These are phyloP conservation scores for Colletotrichum navitas DNA, from an alignment of 2,329 filamentous ascomycete species.

Conservation along the genomic window DNA sequence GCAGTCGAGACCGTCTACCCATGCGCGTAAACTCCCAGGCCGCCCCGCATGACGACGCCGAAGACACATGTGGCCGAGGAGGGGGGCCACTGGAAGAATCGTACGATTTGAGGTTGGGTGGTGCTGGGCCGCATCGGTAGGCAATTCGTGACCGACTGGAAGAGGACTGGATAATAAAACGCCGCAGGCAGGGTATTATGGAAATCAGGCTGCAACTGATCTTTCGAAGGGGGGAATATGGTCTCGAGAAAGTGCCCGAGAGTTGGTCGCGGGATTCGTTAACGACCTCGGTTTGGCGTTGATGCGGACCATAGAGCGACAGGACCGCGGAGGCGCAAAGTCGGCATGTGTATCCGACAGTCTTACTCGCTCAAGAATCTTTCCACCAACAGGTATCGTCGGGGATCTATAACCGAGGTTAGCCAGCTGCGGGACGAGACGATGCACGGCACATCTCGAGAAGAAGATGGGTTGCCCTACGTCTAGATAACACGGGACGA, in stretches of 20 bases:
- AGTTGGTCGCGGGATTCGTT: not conserved
- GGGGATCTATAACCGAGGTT: not conserved
- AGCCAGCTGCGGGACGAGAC: not conserved
- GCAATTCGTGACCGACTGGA: not conserved
- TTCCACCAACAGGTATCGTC: not conserved
- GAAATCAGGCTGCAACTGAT: not conserved
- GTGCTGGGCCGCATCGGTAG: not conserved
- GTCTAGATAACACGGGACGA: not conserved
- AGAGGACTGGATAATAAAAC: not conserved
- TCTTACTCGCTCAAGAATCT: not conserved
- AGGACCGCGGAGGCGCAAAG: not conserved
- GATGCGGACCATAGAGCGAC: not conserved
- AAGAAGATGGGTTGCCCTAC: not conserved
- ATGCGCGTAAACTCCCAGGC: not conserved
- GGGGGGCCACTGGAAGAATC: not conserved
- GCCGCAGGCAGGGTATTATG: not conserved
- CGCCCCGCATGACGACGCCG: not conserved
- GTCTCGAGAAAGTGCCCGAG: not conserved
- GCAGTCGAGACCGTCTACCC: not conserved
- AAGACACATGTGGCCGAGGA: not conserved
- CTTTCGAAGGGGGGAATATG: not conserved
- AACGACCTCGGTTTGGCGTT: not conserved
- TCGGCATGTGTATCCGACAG: too few relatives aligned
- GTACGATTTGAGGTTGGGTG: not conserved
- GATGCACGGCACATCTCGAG: not conserved